Percentiles rank a stretch among this genome's conserved stretches.
Evolutionary conservation across 2,329 filamentous ascomycete genomes (phyloP).

Genomic region (Nemania sp.): DNA sequence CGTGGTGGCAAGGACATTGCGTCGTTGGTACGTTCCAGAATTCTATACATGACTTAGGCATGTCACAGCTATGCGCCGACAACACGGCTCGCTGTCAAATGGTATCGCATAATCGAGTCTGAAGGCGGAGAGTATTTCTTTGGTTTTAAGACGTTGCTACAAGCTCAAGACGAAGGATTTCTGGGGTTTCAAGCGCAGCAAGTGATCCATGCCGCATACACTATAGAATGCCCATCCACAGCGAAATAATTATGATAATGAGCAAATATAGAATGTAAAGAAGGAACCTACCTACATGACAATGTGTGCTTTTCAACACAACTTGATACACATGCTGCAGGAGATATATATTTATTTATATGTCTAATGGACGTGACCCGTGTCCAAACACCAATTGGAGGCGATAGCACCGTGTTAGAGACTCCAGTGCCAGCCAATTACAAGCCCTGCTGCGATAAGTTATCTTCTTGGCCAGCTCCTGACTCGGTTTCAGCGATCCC

Average conservation of each 20-base stretch:
- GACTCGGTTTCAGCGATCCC: conserved; percentile 9
- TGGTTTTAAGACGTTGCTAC: background rate
- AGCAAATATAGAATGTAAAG: too few species aligned
- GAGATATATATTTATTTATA: too few species aligned
- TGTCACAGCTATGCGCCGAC: background rate
- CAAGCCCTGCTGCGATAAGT: background rate
- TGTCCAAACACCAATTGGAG: conserved; percentile 16
- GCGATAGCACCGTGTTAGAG: background rate
- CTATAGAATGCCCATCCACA: too few species aligned
- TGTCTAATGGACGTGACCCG: too few species aligned
- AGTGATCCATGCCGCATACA: background rate
- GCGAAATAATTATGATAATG: too few species aligned
- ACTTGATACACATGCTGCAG: too few species aligned
- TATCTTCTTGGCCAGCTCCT: background rate
- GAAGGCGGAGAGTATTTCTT: background rate
- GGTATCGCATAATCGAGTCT: background rate
- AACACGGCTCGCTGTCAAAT: background rate
- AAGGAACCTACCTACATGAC: too few species aligned
- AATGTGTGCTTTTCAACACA: too few species aligned
- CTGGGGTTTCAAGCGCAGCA: background rate
- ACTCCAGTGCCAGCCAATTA: background rate
- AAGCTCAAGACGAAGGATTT: background rate
- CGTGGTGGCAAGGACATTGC: background rate
- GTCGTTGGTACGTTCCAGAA: background rate
- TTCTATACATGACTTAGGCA: background rate